These are phyloP conservation scores for Danielia reshetovae DNA, from an alignment of 805 yeast genomes.

Conservation along the genomic window DNA sequence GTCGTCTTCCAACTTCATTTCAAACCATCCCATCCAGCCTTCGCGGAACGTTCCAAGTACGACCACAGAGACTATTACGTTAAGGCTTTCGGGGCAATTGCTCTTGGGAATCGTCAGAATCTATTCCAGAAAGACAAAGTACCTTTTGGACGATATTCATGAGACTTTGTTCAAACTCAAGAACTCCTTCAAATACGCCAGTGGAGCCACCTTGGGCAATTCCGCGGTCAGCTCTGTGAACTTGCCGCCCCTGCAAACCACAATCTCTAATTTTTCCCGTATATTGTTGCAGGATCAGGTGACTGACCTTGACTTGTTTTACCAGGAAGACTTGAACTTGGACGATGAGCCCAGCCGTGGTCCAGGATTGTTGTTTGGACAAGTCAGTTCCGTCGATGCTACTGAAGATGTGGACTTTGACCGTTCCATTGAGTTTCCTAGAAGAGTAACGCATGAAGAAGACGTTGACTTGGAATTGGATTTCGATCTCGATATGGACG, in stretches of 20 bases:
- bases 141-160: conserved; percentile 75
- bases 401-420: conserved; percentile 42
- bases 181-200: conserved; percentile 52
- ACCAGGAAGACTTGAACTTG: conserved; percentile 52
- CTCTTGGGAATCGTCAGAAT: conserved; percentile 84
- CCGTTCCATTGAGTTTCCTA: conserved; percentile 64
- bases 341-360: conserved; percentile 21
- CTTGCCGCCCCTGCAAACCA: conserved; percentile 57
- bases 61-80: conserved; percentile 57
- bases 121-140: conserved; percentile 80
- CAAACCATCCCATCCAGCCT: conserved; percentile 60
- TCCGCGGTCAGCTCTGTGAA: conserved; percentile 45
- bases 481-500: conserved; percentile 35
- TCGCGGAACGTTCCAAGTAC: conserved; percentile 10
- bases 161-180: conserved; percentile 71
- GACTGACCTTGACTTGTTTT: conserved; percentile 69
- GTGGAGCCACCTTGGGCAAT: conserved; percentile 24
- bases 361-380: conserved; percentile 2
- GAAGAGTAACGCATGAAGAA: conserved; percentile 38
- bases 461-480: conserved; percentile 53
- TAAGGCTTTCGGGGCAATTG: conserved; percentile 81
- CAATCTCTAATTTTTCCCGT: conserved; percentile 54
- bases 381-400: conserved; percentile 21
- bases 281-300: conserved; percentile 72
- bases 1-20: conserved; percentile 39